A percentile compares a stretch with the other conserved stretches of the same genome.
phyloP scores from a whole-genome alignment of 2,329 filamentous ascomycete species.

The Amauroascus niger region DNA sequence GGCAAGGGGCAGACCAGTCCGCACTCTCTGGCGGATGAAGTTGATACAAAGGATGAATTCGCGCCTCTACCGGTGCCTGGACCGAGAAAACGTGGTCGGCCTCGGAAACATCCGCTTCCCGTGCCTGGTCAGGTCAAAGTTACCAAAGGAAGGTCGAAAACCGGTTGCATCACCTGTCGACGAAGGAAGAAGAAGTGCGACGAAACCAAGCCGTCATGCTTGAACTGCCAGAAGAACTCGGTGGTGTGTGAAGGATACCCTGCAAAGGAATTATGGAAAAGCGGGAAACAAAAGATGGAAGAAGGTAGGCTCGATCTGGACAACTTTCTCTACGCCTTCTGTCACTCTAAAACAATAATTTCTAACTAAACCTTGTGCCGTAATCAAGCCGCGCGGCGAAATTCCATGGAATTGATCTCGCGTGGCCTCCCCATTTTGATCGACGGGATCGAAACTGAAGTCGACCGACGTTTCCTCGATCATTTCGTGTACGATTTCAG shows the following conservation, averaged over 20 bases:
- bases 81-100: conserved; percentile 62
- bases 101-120: conserved; percentile 66
- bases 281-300: conserved; percentile 65
- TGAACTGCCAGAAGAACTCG: conserved; percentile 89
- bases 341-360: not conserved
- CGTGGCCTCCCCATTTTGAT: conserved; percentile 54
- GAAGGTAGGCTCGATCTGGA: conserved; percentile 40
- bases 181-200: conserved; percentile 53
- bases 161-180: conserved; percentile 50
- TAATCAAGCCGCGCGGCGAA: conserved; percentile 24
- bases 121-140: conserved; percentile 56
- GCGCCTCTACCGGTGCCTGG: conserved; percentile 18
- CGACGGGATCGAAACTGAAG: conserved; percentile 66
- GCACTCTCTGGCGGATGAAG: conserved; percentile 21
- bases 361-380: not conserved
- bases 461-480: conserved; percentile 71
- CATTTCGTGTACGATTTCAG: conserved; percentile 75
- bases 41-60: conserved; percentile 21
- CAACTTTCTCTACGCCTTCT: not conserved
- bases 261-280: conserved; percentile 77
- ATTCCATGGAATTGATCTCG: conserved; percentile 29
- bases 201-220: conserved; percentile 37
- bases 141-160: conserved; percentile 60
- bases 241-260: conserved; percentile 86
- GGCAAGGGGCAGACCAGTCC: conserved; percentile 25